Evolutionary conservation across 495 filamentous ascomycete species (phyloP).

Genomic region (Terfezia claveryi): DNA sequence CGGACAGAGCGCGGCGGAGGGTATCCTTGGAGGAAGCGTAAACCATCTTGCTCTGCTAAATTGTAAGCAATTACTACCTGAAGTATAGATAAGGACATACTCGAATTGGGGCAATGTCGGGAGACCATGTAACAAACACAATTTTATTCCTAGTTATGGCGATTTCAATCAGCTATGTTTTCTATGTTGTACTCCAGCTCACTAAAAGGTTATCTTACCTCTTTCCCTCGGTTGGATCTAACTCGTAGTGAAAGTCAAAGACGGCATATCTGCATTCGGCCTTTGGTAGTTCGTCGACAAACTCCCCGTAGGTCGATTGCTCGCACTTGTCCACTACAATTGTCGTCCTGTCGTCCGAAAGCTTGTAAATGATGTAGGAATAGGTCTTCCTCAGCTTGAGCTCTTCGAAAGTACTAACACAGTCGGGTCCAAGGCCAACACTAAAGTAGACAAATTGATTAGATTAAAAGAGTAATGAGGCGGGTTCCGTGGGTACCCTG

Average conservation of each 20-base stretch:
- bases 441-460: conserved; percentile 23
- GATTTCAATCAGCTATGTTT: neutral
- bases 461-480: too few relatives aligned
- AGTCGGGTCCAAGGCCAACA: conserved; percentile 57
- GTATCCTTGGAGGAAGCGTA: conserved; percentile 91
- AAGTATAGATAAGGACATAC: conserved; percentile 25
- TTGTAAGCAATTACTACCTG: conserved; percentile 5
- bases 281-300: conserved; percentile 5
- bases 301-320: conserved; percentile 18
- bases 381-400: conserved; percentile 57
- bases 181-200: neutral
- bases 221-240: conserved; percentile 57
- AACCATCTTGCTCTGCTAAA: conserved; percentile 60
- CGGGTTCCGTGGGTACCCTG: conserved; percentile 9
- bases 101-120: conserved; percentile 57
- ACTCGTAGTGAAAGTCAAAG: conserved; percentile 75
- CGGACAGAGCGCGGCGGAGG: conserved; percentile 68
- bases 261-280: conserved; percentile 51
- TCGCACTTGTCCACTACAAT: conserved; percentile 70
- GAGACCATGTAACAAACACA: conserved; percentile 83
- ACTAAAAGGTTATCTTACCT: conserved; percentile 29
- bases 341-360: conserved; percentile 74
- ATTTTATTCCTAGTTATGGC: conserved; percentile 57
- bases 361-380: conserved; percentile 91
- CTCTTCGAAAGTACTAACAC: conserved; percentile 65